These are phyloP conservation scores for Eimeria maxima DNA, from an alignment of 169 alveolate species.

Conservation along the genomic window DNA sequence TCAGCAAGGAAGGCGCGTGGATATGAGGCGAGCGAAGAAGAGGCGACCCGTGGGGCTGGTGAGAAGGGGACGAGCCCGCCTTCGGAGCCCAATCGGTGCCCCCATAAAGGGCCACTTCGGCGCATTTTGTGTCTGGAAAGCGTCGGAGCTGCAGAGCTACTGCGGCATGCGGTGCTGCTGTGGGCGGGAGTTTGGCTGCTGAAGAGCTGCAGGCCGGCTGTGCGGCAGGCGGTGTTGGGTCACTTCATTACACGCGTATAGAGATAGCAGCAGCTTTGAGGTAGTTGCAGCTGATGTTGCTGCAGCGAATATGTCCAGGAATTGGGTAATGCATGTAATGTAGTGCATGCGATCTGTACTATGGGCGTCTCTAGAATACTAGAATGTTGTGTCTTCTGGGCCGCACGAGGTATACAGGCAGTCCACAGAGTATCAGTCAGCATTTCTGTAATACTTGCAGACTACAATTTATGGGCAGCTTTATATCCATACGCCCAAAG, in stretches of 20 bases:
- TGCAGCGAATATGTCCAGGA: background rate
- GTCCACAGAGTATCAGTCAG: too few relatives aligned
- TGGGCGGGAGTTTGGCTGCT: constrained; percentile 63
- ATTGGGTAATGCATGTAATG: background rate
- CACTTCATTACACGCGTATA: constrained; percentile 52
- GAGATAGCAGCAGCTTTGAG: background rate
- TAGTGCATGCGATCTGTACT: background rate
- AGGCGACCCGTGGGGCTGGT: background rate
- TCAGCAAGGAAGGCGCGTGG: background rate
- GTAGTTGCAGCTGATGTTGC: background rate
- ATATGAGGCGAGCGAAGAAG: background rate
- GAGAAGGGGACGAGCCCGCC: background rate
- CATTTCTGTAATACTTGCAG: too few relatives aligned
- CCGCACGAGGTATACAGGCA: background rate
- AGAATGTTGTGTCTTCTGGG: background rate
- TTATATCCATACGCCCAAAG: background rate
- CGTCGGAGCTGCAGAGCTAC: background rate
- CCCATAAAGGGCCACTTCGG: background rate
- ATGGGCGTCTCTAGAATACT: background rate
- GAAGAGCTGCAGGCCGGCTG: constrained; percentile 58
- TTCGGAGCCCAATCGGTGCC: background rate
- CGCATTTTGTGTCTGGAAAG: constrained; percentile 15
- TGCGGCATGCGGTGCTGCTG: constrained; percentile 60
- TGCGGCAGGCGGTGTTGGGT: constrained; percentile 49
- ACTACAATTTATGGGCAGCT: background rate